Evolutionary conservation across 2,329 filamentous ascomycete species (phyloP), one percentile per base, ranked within the genome.

Genomic region (Diaporthe sp.): DNA sequence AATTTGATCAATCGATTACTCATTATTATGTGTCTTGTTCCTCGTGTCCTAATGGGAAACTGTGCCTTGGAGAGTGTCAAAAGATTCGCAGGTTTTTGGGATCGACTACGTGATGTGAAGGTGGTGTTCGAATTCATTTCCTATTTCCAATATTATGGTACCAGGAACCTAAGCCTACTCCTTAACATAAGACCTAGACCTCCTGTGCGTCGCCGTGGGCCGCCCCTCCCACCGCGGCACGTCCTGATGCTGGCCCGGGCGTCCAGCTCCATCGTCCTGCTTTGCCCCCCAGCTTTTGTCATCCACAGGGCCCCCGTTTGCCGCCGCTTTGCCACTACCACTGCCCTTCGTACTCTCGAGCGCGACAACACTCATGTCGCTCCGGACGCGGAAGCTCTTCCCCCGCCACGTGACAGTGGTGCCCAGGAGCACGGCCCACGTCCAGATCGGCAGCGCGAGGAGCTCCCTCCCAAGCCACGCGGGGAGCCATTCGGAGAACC

Each of bases 331-430:
- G 3, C 42, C 31, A 12, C 3, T 13, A 2, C 2, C 42, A 2
- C 28, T 1, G 10, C 13, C n/a, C 12, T 22, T 28, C 13, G 6
- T 9, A 5, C 28, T 8, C 2, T 82, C 81, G 44, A 87, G 79
- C 34, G 88, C 86, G 7, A 88, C 86, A 1, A 98, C 96, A 69
- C 92, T 94, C 88, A 96, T 96, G 82, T 98, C 94, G 79, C 95
- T 89, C 1, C 93, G 91, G 1, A 98, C 96, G 79, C 90, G 91
- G 82, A 98, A 98, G 39, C 87, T 89, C 80, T 92, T 93, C 0
- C 96, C 96, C 73, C 97, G 88, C 97, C 97, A 99, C 71, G 91
- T 91, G 0, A 99, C 95, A 0, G 92, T 96, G 2, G 94, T 92
- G 0, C 97, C 97, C n/a, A 96, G 93, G 79, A 95, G 91, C 28